Base-by-base conservation (phyloP, 106 monocot species). In the Apostasia shenzhenica region DNA sequence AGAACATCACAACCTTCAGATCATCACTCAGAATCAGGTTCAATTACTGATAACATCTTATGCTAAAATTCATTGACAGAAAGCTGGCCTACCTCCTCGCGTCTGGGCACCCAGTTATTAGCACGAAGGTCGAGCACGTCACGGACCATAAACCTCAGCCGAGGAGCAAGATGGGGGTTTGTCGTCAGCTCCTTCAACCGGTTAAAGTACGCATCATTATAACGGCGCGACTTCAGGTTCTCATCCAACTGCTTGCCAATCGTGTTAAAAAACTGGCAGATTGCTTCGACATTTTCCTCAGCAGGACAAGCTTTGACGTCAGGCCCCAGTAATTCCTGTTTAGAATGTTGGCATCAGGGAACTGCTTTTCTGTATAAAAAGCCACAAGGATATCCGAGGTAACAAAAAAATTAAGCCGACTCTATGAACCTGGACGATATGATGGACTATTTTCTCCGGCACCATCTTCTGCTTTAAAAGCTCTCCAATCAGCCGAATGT, bases 171-270 rank as follows among this genome's bases (percentile, higher is more conserved):
- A 45, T 78, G 78, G 26, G 67, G 45, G 57, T 85, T 78, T 55
- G 48, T 71, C 1, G 67, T 69, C 5, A 89, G 75, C 6, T 83
- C 82, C 73, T 76, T 79, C 66, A 89, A 14, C 50, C 82, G 77
- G 65, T 69, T 79, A 63, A 92, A 92, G 63, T 92, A 97, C 14
- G 59, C 61, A 73, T 92, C 85, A 77, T 97, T 97, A 46, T 82
- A 71, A 26, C 75, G 81, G 0, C 78, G 64, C 6, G 89, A 74
- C 41, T 76, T 85, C 11, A 77, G 82, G 69, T 57, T 82, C 54
- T 80, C 85, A 83, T 89, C 89, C 70, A 89, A 56, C 69, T 80
- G 89, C 62, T 89, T 89, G 0, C 89, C 89, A 62, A 89, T 89
- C 8, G 89, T 89, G 47, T 70, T 89, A 44, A 89, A 89, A 49